Evolutionary conservation across 352 stramenopile genomes (phyloP).

Genomic region (Halophytophthora batemanensis): DNA sequence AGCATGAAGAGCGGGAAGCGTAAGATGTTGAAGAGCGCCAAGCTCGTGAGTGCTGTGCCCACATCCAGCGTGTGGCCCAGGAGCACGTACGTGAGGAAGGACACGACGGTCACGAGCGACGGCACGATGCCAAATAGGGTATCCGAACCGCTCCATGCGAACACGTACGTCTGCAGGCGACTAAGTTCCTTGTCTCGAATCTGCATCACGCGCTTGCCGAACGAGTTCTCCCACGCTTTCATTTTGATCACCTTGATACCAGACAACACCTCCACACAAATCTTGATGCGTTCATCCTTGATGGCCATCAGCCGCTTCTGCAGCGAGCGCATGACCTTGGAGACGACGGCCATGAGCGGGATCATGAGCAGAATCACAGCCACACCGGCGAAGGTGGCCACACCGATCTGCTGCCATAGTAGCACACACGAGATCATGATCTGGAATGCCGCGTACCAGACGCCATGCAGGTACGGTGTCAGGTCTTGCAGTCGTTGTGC

Average conservation of each 20-base stretch:
- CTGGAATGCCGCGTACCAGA: slow-evolving; percentile 86
- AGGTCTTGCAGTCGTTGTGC: slow-evolving; percentile 94
- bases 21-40: slow-evolving; percentile 90
- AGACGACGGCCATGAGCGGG: slow-evolving; percentile 89
- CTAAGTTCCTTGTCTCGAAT: slow-evolving; percentile 80
- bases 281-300: slow-evolving; percentile 94
- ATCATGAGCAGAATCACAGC: slow-evolving; percentile 92
- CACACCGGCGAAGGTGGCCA: slow-evolving; percentile 89
- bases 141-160: slow-evolving; percentile 27
- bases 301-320: slow-evolving; percentile 90
- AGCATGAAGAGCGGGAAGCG: slow-evolving; percentile 96
- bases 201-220: slow-evolving; percentile 52
- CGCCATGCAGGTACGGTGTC: slow-evolving; percentile 91
- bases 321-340: slow-evolving; percentile 71
- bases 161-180: slow-evolving; percentile 59
- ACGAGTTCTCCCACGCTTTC: slow-evolving; percentile 47
- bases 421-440: slow-evolving; percentile 71
- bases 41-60: slow-evolving; percentile 45
- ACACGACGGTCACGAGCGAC: slow-evolving; percentile 45
- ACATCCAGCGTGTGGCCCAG: slow-evolving; percentile 59
- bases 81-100: slow-evolving; percentile 49
- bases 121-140: slow-evolving; percentile 62
- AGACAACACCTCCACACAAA: slow-evolving; percentile 72
- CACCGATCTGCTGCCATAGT: slow-evolving; percentile 75
- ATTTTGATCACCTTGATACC: slow-evolving; percentile 63